A percentile compares a stretch with the other conserved stretches of the same genome.
phyloP scores from a whole-genome alignment of 1,284 basidiomycete species.

The Rhizoctonia solani region DNA sequence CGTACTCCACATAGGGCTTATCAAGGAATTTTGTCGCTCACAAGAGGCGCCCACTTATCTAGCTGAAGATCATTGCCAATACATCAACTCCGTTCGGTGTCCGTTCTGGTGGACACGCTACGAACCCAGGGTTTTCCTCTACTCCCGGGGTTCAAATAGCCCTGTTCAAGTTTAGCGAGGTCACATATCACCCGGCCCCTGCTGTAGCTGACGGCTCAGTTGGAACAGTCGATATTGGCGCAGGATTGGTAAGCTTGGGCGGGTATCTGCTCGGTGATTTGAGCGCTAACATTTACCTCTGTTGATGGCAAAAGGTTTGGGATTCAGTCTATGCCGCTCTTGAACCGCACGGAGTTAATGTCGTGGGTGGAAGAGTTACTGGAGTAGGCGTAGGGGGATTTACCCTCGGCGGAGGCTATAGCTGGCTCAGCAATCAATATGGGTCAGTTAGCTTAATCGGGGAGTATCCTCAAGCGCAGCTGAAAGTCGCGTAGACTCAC shows the following conservation, averaged over 20 bases:
- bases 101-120: conserved; percentile 52
- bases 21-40: not conserved
- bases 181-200: conserved; percentile 48
- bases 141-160: conserved; percentile 61
- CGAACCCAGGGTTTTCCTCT: conserved; percentile 58
- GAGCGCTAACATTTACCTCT: not conserved
- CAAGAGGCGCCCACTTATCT: not conserved
- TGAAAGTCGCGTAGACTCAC: conserved; percentile 51
- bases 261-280: not conserved
- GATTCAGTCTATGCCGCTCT: conserved; percentile 60
- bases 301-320: conserved; percentile 48
- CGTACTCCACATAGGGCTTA: not conserved
- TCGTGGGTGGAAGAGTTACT: conserved; percentile 57
- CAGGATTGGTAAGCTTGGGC: conserved; percentile 49
- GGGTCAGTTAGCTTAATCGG: not conserved
- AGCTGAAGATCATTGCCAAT: conserved; percentile 13
- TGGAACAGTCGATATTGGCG: conserved; percentile 53
- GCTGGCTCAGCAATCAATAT: conserved; percentile 29
- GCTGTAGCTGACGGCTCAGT: conserved; percentile 36
- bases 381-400: conserved; percentile 62
- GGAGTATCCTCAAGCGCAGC: conserved; percentile 44
- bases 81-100: conserved; percentile 19
- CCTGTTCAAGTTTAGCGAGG: conserved; percentile 56
- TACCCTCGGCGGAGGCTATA: conserved; percentile 58
- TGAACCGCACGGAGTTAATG: conserved; percentile 52